Evolutionary conservation across 176 grass and related monocot species (phyloP), one percentile per base, ranked within the genome.

Genomic region (Coix lacrymajobi): DNA sequence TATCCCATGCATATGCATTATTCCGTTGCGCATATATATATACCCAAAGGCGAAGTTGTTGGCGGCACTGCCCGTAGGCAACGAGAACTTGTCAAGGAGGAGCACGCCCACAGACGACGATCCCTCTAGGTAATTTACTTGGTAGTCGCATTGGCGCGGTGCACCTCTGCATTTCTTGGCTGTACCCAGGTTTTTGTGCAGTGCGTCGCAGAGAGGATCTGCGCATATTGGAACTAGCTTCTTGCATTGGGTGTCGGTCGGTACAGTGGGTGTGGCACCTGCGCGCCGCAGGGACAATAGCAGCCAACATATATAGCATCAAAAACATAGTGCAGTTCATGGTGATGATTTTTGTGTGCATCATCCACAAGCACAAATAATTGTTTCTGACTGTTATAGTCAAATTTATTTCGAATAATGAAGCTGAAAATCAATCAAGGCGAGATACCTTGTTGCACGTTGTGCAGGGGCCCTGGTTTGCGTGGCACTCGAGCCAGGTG

Each of bases 401-500:
- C n/a, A n/a, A n/a, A n/a, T n/a, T n/a, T n/a, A n/a, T n/a, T n/a
- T n/a, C n/a, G n/a, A n/a, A n/a, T n/a, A n/a, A n/a, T n/a, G n/a
- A n/a, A n/a, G n/a, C n/a, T n/a, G n/a, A n/a, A n/a, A n/a, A n/a
- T n/a, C n/a, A n/a, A n/a, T n/a, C n/a, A n/a, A n/a, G n/a, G n/a
- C n/a, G n/a, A n/a, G n/a, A n/a, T n/a, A 91, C 91, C 36, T 79
- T 80, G 75, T 86, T 90, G 67, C 94, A 88, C 0, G 38, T 76
- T 4, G n/a, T 3, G 70, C 92, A 92, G 4, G 85, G 37, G 2
- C 65, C 69, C 22, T 4, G 1, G 13, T 7, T 25, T 8, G 28
- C 40, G 6, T 92, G 39, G 31, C 94, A 94, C 65, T 94, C 77
- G 66, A 97, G 63, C 94, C 92, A 97, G 6, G 90, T 94, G 63